Conservation (phyloP, 108 stramenopile species). For the Nitzschia putrida region DNA sequence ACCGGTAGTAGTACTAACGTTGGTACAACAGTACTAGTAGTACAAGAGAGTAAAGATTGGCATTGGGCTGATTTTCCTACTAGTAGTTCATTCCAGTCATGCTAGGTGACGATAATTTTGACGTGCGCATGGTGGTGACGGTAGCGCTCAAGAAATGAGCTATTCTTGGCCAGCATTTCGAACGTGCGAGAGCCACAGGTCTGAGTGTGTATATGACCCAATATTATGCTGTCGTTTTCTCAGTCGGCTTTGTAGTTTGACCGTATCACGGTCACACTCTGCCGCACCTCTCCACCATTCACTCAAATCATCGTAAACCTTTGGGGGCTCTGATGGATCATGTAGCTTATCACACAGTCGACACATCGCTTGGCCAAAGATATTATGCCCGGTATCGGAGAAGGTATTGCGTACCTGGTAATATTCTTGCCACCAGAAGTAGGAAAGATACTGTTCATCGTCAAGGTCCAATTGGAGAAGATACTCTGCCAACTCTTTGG, state of each 20-base stretch:
- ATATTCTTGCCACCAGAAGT: slow-evolving; percentile 44
- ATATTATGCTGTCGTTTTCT: too few relatives aligned
- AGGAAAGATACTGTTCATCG: slow-evolving; percentile 27
- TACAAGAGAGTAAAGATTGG: too few relatives aligned
- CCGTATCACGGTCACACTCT: background rate
- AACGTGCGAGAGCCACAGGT: too few relatives aligned
- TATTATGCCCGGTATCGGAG: background rate
- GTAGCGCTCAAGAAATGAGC: too few relatives aligned
- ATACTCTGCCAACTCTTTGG: slow-evolving; percentile 25
- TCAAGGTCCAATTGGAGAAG: slow-evolving; percentile 22
- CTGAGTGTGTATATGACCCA: too few relatives aligned
- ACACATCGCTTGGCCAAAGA: slow-evolving; percentile 23
- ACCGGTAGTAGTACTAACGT: too few relatives aligned
- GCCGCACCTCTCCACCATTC: slow-evolving; percentile 15
- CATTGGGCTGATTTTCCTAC: too few relatives aligned
- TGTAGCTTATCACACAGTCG: slow-evolving; percentile 18
- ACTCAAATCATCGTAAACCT: background rate
- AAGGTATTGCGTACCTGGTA: slow-evolving; percentile 21
- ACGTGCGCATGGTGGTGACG: too few relatives aligned
- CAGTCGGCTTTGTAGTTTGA: background rate
- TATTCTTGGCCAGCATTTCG: too few relatives aligned
- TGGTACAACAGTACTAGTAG: too few relatives aligned
- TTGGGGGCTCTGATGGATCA: slow-evolving; percentile 3
- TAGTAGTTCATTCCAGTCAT: too few relatives aligned
- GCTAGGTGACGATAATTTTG: too few relatives aligned